phyloP scores from a whole-genome alignment of 495 filamentous ascomycete genomes.

The Hyaloscypha hepaticicola region DNA sequence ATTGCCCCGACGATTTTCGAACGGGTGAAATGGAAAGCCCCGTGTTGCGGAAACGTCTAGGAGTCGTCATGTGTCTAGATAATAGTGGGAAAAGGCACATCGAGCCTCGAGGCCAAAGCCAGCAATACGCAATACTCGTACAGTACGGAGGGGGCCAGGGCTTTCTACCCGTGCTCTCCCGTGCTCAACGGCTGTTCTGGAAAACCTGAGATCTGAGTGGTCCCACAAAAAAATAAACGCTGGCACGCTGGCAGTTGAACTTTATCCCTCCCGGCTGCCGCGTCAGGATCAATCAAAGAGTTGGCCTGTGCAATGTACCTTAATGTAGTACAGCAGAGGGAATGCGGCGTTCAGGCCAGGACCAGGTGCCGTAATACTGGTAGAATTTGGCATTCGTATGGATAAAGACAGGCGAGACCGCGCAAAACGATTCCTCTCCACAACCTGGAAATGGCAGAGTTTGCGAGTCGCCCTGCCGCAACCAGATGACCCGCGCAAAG shows the following conservation, averaged over 20 bases:
- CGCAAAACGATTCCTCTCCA: no score
- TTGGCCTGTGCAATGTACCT: neutral
- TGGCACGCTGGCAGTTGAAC: neutral
- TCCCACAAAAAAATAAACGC: neutral
- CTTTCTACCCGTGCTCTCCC: no score
- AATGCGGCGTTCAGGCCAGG: neutral
- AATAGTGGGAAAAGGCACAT: neutral
- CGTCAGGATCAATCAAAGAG: neutral
- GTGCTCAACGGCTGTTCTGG: neutral
- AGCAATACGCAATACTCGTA: no score
- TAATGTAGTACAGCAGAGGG: neutral
- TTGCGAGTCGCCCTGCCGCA: neutral
- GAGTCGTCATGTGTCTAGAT: neutral
- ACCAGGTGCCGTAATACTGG: neutral
- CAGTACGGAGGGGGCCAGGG: no score
- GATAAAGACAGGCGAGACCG: neutral
- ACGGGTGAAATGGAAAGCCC: neutral
- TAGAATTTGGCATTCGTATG: neutral
- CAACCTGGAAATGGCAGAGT: neutral
- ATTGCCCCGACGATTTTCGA: neutral
- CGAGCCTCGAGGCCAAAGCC: neutral
- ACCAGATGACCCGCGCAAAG: neutral
- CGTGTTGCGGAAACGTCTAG: neutral
- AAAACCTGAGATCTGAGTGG: neutral
- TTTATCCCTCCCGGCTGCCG: neutral